Evolutionary conservation across 2,329 filamentous ascomycete genomes (phyloP).

Genomic region (Aspergillus puulaauensis): DNA sequence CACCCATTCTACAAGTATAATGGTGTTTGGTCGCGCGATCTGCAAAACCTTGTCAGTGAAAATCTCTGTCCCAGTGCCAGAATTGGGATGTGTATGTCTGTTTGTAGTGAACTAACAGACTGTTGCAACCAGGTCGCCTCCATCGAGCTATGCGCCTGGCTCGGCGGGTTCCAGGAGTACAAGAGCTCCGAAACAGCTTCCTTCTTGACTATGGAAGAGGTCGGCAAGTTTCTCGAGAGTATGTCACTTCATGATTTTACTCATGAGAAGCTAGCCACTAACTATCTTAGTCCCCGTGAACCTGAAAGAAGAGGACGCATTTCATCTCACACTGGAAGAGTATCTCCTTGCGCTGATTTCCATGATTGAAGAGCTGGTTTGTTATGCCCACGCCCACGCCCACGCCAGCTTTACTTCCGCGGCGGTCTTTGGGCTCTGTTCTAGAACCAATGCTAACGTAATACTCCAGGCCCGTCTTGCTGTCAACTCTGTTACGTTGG

Average conservation of each 20-base stretch:
- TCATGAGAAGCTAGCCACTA: not conserved
- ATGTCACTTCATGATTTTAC: constrained; percentile 24
- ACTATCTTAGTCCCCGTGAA: constrained; percentile 73
- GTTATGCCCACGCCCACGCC: constrained; percentile 11
- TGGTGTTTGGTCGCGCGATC: constrained; percentile 74
- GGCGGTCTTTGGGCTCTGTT: not conserved
- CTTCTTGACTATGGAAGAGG: constrained; percentile 85
- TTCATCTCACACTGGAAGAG: constrained; percentile 96
- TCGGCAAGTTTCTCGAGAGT: constrained; percentile 76
- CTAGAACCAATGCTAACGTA: too few relatives aligned
- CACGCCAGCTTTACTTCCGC: not conserved
- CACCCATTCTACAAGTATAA: constrained; percentile 99
- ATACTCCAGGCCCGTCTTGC: constrained; percentile 68
- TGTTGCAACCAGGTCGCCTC: constrained; percentile 50
- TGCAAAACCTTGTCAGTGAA: constrained; percentile 72
- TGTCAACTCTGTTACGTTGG: constrained; percentile 89
- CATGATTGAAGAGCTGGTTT: constrained; percentile 81
- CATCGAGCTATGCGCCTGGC: constrained; percentile 68
- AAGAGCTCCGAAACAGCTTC: constrained; percentile 57
- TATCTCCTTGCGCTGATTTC: constrained; percentile 87
- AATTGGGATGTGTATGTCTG: too few relatives aligned
- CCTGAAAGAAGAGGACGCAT: constrained; percentile 82
- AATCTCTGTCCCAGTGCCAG: constrained; percentile 6
- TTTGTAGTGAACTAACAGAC: not conserved
- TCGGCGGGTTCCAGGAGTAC: constrained; percentile 69